Evolutionary conservation across 805 yeast genomes (phyloP), one percentile per base, ranked within the genome.

Genomic region (Kuraishia ogatae): DNA sequence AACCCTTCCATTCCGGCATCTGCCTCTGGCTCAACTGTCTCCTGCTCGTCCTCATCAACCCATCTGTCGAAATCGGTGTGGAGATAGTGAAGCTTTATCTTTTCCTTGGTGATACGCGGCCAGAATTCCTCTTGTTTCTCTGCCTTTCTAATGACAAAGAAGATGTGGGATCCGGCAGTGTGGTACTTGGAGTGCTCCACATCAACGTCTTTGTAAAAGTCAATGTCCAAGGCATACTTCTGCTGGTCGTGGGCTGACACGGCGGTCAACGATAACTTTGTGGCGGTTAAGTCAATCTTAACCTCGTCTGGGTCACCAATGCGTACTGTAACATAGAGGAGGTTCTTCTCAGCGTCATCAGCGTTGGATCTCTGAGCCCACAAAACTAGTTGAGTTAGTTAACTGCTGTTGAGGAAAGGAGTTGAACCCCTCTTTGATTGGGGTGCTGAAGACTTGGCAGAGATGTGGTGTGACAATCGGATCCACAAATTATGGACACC

Each of bases 41-140:
- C 91, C 73, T 93, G 99, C 73, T 93, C 99, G 67, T 93, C 99
- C 75, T 93, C 98, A 67, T 93, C 99, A 48, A 89, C 96, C 99
- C 99, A 93, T 71, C 85, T 89, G 75, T 92, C 97, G 67, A 93
- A 93, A 67, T 93, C 98, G 15, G 99, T 93, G 77, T 89, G 88
- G 68, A 93, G 81, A 71, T 81, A 89, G 60, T 84, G 89, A 58
- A 79, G 81, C 68, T 85, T 90, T 65, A 80, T 77, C 75, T 91
- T 89, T 64, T 87, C 92, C 73, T 91, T 92, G 55, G 92, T 87
- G 68, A 93, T 79, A 67, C 98, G 83, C 62, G 99, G 98, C 99
- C 99, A 93, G 78, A 72, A 93, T 67, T 91, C 97, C 56, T 75
- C 82, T 61, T 81, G 76, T 22, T 78, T 68, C 55, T 80, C 82